Percentiles rank a stretch among this genome's conserved stretches.
Evolutionary conservation across 305 asterid genomes (phyloP).

Genomic region (Caryopteris hybrid): DNA sequence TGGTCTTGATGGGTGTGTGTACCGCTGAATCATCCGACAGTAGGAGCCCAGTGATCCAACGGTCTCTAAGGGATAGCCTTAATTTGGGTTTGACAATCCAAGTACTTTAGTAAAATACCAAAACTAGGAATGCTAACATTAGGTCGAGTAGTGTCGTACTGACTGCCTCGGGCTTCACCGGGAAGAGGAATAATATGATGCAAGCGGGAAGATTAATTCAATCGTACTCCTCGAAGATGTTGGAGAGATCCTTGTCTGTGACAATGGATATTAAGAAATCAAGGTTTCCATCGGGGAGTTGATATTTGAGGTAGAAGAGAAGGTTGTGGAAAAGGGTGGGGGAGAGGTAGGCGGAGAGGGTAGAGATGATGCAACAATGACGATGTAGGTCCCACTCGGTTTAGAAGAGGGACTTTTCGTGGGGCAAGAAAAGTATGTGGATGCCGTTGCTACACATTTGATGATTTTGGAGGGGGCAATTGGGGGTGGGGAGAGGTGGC

Average conservation of each 20-base stretch:
- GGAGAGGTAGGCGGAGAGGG: constrained; percentile 56
- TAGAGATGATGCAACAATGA: constrained; percentile 48
- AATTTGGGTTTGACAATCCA: no score
- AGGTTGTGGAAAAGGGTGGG: constrained; percentile 49
- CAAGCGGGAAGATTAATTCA: constrained; percentile 47
- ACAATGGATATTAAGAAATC: constrained; percentile 73
- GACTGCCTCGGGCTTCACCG: constrained; percentile 55
- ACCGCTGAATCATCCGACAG: no score
- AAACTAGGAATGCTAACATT: constrained; percentile 76
- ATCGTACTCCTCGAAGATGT: constrained; percentile 90
- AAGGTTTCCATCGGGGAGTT: constrained; percentile 72
- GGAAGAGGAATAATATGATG: constrained; percentile 68
- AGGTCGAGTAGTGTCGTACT: constrained; percentile 57
- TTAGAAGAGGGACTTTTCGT: constrained; percentile 60
- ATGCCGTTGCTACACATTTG: constrained; percentile 94
- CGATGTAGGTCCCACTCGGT: constrained; percentile 80
- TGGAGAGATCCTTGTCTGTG: constrained; percentile 75
- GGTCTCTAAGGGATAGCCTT: no score
- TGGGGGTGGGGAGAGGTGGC: constrained; percentile 41
- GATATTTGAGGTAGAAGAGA: constrained; percentile 70
- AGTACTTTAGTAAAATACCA: no score
- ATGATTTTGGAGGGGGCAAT: constrained; percentile 47
- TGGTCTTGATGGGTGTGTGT: no score
- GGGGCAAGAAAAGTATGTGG: constrained; percentile 77
- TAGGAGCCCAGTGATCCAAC: no score